Conservation (phyloP, 208 protist genomes). For the Trypanosoma platydactyli region DNA sequence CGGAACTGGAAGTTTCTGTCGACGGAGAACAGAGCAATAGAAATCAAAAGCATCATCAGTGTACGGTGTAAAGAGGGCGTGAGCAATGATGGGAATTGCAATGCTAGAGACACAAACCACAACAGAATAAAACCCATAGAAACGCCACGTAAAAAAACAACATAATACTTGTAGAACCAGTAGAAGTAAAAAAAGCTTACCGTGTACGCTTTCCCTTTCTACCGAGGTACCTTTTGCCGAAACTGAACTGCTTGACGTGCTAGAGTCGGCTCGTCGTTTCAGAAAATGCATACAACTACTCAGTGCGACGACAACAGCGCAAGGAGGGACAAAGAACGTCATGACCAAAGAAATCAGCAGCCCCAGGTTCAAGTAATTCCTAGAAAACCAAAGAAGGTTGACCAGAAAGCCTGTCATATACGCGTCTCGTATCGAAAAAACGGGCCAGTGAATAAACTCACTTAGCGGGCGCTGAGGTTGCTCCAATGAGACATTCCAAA, state of each 20-base stretch:
- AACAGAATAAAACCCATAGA: conserved; percentile 27
- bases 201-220: background rate
- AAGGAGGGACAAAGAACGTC: conserved; percentile 15
- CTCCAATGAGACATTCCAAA: conserved; percentile 15
- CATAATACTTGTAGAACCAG: conserved; percentile 19
- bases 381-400: conserved; percentile 38
- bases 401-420: conserved; percentile 30
- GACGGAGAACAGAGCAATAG: conserved; percentile 22
- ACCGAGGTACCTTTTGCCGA: background rate
- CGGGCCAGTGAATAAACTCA: conserved; percentile 27
- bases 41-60: conserved; percentile 36
- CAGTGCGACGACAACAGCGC: conserved; percentile 9
- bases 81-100: conserved; percentile 17
- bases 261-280: background rate
- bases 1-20: conserved; percentile 15
- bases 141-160: conserved; percentile 23
- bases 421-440: conserved; percentile 23
- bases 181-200: background rate
- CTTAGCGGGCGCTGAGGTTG: conserved; percentile 16
- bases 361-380: conserved; percentile 39
- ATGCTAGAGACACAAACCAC: conserved; percentile 18
- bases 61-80: conserved; percentile 42
- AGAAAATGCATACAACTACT: conserved; percentile 22
- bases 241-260: background rate
- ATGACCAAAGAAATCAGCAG: conserved; percentile 14